phyloP scores from a whole-genome alignment of 2,329 filamentous ascomycete genomes.

The Fusarium keratoplasticum region DNA sequence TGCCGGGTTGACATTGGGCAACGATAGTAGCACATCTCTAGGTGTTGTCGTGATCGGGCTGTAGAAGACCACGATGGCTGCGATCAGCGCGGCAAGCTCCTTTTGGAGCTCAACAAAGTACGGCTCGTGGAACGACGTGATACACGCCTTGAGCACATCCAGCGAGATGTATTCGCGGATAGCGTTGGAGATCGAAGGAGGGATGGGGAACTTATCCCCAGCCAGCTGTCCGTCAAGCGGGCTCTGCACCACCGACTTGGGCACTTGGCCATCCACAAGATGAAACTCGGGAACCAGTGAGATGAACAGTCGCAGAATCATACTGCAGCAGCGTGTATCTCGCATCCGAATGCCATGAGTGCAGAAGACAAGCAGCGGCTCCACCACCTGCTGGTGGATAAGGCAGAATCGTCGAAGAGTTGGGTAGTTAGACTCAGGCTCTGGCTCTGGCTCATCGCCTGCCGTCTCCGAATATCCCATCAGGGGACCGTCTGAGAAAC shows the following conservation, averaged over 20 bases:
- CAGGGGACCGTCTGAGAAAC: conserved; percentile 47
- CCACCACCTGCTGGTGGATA: conserved; percentile 80
- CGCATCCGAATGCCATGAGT: conserved; percentile 90
- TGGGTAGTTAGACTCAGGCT: conserved; percentile 56
- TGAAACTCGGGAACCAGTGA: conserved; percentile 85
- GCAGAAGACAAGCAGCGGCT: conserved; percentile 91
- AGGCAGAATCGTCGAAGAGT: conserved; percentile 87
- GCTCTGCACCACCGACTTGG: conserved; percentile 38
- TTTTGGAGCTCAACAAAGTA: conserved; percentile 98
- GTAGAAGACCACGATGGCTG: conserved; percentile 84
- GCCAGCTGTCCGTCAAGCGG: conserved; percentile 44
- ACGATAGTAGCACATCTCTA: conserved; percentile 77
- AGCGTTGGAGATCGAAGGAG: conserved; percentile 67
- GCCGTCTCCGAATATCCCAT: conserved; percentile 44
- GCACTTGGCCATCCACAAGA: conserved; percentile 60
- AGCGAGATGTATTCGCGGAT: conserved; percentile 91
- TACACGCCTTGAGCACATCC: conserved; percentile 89
- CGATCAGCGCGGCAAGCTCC: conserved; percentile 89
- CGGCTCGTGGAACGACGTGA: conserved; percentile 90
- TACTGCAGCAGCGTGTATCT: conserved; percentile 87
- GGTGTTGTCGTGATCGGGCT: conserved; percentile 76
- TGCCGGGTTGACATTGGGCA: conserved; percentile 79
- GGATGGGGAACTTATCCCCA: conserved; percentile 59
- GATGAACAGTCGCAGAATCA: conserved; percentile 87
- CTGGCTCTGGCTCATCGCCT: conserved; percentile 40